These are phyloP conservation scores for Chondrus crispus DNA, from an alignment of 23 red algal species.

Conservation along the genomic window DNA sequence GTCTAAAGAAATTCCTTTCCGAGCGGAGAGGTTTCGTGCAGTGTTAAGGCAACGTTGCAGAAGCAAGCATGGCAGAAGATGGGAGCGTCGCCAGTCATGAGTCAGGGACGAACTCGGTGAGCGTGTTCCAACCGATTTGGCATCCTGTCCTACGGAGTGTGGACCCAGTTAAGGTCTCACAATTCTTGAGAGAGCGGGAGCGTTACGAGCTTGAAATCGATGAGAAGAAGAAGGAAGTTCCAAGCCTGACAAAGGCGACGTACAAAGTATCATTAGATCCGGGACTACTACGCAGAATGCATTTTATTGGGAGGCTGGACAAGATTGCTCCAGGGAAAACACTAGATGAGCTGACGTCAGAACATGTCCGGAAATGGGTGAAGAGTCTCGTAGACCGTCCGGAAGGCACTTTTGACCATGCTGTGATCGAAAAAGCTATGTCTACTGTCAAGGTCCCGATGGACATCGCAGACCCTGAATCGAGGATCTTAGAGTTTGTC, in stretches of 20 bases:
- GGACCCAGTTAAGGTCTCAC: not conserved
- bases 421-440: not conserved
- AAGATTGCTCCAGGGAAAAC: not conserved
- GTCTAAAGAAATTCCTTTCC: no score
- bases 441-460: not conserved
- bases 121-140: not conserved
- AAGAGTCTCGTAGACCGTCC: not conserved
- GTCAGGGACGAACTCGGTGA: no score
- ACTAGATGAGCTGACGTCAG: not conserved
- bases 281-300: not conserved
- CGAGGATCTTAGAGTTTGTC: not conserved
- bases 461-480: not conserved
- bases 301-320: slow-evolving; percentile 6
- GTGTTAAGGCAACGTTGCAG: no score
- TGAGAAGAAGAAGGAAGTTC: not conserved
- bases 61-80: no score
- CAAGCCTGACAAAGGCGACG: not conserved
- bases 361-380: not conserved
- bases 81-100: no score
- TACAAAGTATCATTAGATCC: not conserved
- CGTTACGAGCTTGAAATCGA: slow-evolving; percentile 8
- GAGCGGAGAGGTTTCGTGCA: no score
- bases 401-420: not conserved
- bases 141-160: not conserved
- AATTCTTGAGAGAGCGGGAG: slow-evolving; percentile 7